Evolutionary conservation across 257 asterid species (phyloP).

Genomic region (Petunia secreta): DNA sequence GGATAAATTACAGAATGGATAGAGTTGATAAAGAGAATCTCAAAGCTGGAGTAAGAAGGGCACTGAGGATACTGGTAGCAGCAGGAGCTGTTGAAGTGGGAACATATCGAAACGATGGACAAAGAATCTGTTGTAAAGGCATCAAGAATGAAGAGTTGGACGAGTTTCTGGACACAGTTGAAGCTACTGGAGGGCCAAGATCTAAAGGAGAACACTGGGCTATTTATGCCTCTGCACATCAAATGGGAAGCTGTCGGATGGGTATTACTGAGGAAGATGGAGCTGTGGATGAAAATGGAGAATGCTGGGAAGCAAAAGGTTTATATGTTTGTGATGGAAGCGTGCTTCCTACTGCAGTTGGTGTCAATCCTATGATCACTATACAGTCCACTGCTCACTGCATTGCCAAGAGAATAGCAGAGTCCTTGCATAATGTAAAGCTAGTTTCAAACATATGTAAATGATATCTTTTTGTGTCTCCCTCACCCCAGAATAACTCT

Average conservation of each 20-base stretch:
- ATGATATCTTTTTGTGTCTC: neutral
- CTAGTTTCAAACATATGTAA: constrained; percentile 1
- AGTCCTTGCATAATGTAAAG: constrained; percentile 35
- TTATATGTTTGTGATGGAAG: constrained; percentile 87
- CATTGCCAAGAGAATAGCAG: constrained; percentile 62
- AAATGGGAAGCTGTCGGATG: constrained; percentile 90
- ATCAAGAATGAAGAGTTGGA: constrained; percentile 55
- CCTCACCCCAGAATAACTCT: neutral
- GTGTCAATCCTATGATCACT: constrained; percentile 91
- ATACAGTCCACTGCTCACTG: constrained; percentile 84
- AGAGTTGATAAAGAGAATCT: constrained; percentile 62
- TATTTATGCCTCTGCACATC: constrained; percentile 79
- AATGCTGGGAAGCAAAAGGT: constrained; percentile 88
- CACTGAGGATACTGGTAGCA: constrained; percentile 66
- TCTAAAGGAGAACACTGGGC: constrained; percentile 60
- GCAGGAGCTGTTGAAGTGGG: constrained; percentile 98
- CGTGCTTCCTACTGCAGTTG: constrained; percentile 76
- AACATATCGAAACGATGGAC: constrained; percentile 81
- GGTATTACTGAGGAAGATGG: constrained; percentile 69
- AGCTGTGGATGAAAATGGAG: constrained; percentile 80
- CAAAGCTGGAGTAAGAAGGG: constrained; percentile 61
- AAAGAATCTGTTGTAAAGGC: constrained; percentile 57
- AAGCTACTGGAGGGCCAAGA: constrained; percentile 60
- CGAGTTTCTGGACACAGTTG: constrained; percentile 65
- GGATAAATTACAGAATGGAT: constrained; percentile 44